Evolutionary conservation across 352 stramenopile genomes (phyloP).

Genomic region (Pythium biforme): DNA sequence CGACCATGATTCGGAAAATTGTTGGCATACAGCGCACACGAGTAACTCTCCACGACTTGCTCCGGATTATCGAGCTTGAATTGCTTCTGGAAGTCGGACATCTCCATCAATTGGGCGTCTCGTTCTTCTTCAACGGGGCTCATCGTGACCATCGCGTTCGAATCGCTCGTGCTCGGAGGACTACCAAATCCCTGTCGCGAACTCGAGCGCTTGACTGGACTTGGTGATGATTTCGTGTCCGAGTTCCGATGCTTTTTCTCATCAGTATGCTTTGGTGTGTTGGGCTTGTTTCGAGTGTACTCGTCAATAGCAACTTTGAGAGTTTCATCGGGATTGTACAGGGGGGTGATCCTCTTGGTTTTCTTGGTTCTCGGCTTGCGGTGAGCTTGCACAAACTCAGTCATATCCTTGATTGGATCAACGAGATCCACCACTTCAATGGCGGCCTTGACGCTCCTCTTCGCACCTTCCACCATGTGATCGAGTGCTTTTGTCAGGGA

Average conservation of each 20-base stretch:
- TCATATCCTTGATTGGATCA: constrained; percentile 51
- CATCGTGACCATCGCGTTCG: constrained; percentile 4
- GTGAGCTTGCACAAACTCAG: constrained; percentile 58
- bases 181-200: background rate
- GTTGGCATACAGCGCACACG: constrained; percentile 72
- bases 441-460: constrained; percentile 35
- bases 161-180: background rate
- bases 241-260: constrained; percentile 4
- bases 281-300: constrained; percentile 33
- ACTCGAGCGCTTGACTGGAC: constrained; percentile 14
- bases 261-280: constrained; percentile 16
- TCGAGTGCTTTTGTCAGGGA: constrained; percentile 70
- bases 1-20: constrained; percentile 83
- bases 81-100: constrained; percentile 80
- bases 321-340: constrained; percentile 44
- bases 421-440: constrained; percentile 52
- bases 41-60: constrained; percentile 84
- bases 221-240: constrained; percentile 13
- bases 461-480: constrained; percentile 48
- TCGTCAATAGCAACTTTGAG: constrained; percentile 58
- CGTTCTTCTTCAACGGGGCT: constrained; percentile 34
- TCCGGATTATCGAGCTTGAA: constrained; percentile 75
- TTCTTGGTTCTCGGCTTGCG: constrained; percentile 42
- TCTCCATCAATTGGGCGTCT: constrained; percentile 45
- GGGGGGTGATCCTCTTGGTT: constrained; percentile 43